Conservation (phyloP, 305 asterid species). For the Stenogyne calaminthoides region DNA sequence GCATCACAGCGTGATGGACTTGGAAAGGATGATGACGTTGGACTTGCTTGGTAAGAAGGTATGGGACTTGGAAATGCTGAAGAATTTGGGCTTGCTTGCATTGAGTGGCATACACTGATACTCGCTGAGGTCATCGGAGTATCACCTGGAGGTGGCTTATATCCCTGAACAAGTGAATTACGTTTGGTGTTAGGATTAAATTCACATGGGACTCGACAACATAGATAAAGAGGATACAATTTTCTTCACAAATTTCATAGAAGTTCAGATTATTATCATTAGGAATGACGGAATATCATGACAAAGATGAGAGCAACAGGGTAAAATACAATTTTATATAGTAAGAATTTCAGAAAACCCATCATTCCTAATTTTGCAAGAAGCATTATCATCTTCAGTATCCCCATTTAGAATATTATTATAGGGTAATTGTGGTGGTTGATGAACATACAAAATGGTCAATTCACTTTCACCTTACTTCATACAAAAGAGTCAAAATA, state of each 20-base stretch:
- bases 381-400: background rate
- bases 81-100: constrained; percentile 72
- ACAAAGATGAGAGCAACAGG: background rate
- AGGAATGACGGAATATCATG: background rate
- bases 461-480: no score
- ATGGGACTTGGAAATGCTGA: constrained; percentile 78
- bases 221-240: background rate
- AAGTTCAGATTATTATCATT: background rate
- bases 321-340: background rate
- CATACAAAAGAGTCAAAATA: no score
- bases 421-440: no score
- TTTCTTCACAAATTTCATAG: constrained; percentile 7
- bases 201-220: background rate
- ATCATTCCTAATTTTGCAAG: constrained; percentile 1
- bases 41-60: constrained; percentile 90
- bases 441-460: no score
- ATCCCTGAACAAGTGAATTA: constrained; percentile 49
- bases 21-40: constrained; percentile 75
- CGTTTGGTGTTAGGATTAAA: constrained; percentile 1
- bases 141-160: constrained; percentile 50
- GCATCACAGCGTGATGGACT: constrained; percentile 71
- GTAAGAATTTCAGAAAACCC: background rate
- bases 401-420: background rate
- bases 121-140: constrained; percentile 36
- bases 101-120: constrained; percentile 55